These are phyloP conservation scores for Hyphodiscus sp. DNA, from an alignment of 2,329 filamentous ascomycete genomes.

Conservation along the genomic window DNA sequence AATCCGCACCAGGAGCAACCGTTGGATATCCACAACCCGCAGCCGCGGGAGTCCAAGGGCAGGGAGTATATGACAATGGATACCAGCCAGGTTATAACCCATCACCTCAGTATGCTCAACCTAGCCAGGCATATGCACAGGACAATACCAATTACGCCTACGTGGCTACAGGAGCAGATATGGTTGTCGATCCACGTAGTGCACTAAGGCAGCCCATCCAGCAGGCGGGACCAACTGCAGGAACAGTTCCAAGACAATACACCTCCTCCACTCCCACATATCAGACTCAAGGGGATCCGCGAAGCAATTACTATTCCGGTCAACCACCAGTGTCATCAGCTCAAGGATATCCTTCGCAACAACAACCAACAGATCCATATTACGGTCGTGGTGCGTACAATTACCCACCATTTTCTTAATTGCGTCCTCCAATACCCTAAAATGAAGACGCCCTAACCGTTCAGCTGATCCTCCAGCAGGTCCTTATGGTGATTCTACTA, in stretches of 20 bases:
- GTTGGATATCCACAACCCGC: constrained; percentile 18
- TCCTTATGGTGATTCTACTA: constrained; percentile 11
- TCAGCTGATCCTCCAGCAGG: constrained; percentile 24
- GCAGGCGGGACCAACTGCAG: constrained; percentile 14
- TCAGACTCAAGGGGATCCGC: constrained; percentile 12
- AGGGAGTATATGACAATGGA: constrained; percentile 24
- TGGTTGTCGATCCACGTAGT: constrained; percentile 14
- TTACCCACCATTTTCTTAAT: constrained; percentile 19
- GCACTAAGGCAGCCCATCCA: constrained; percentile 10
- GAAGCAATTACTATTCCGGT: constrained; percentile 13
- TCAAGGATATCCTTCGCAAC: constrained; percentile 27
- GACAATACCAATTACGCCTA: constrained; percentile 21
- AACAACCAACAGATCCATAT: constrained; percentile 45
- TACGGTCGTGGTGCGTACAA: constrained; percentile 56
- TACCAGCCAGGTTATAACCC: constrained; percentile 6
- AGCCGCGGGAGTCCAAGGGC: constrained; percentile 11
- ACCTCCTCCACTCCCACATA: constrained; percentile 9
- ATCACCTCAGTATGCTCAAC: constrained; percentile 17
- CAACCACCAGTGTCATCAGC: constrained; percentile 30
- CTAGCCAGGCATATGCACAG: constrained; percentile 19
- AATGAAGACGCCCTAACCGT: constrained; percentile 28
- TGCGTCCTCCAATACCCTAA: constrained; percentile 6
- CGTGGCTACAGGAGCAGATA: constrained; percentile 22
- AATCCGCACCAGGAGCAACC: constrained; percentile 13
- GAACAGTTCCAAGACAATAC: constrained; percentile 14